A percentile compares a stretch with the other conserved stretches of the same genome.
Evolutionary conservation across 2,329 filamentous ascomycete species (phyloP).

Genomic region (Botrytis deweyae): DNA sequence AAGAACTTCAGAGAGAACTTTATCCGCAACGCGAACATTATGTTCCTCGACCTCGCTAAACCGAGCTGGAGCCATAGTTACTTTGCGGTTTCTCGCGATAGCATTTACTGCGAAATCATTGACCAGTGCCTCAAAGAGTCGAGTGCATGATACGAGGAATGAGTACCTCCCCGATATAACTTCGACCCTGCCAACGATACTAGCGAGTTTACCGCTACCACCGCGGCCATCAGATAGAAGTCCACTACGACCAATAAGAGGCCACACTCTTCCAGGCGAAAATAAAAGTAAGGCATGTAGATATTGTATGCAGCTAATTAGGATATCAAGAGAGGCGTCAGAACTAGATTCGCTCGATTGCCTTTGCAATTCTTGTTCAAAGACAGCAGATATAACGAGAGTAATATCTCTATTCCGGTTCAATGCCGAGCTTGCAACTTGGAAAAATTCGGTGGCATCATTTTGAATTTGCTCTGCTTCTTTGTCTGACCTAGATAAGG

Average conservation of each 20-base stretch:
- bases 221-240: slow-evolving; percentile 75
- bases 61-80: slow-evolving; percentile 49
- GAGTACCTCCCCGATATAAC: slow-evolving; percentile 73
- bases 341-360: slow-evolving; percentile 43
- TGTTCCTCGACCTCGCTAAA: slow-evolving; percentile 51
- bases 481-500: slow-evolving; percentile 26
- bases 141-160: slow-evolving; percentile 71
- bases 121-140: slow-evolving; percentile 72
- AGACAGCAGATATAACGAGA: slow-evolving; percentile 76
- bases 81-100: slow-evolving; percentile 60
- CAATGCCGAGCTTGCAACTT: slow-evolving; percentile 57
- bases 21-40: slow-evolving; percentile 74
- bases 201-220: slow-evolving; percentile 68
- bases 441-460: slow-evolving; percentile 46
- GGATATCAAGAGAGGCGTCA: slow-evolving; percentile 57
- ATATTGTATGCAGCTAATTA: slow-evolving; percentile 75
- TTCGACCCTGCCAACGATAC: slow-evolving; percentile 80
- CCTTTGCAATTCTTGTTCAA: slow-evolving; percentile 64
- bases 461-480: slow-evolving; percentile 45
- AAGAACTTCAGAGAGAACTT: slow-evolving; percentile 69
- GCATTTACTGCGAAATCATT: slow-evolving; percentile 71
- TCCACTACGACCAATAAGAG: slow-evolving; percentile 77
- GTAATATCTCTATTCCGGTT: slow-evolving; percentile 69
- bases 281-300: slow-evolving; percentile 67
- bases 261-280: slow-evolving; percentile 86